phyloP scores from a whole-genome alignment of 306 rosid genomes.

The Lagenaria siceraria region DNA sequence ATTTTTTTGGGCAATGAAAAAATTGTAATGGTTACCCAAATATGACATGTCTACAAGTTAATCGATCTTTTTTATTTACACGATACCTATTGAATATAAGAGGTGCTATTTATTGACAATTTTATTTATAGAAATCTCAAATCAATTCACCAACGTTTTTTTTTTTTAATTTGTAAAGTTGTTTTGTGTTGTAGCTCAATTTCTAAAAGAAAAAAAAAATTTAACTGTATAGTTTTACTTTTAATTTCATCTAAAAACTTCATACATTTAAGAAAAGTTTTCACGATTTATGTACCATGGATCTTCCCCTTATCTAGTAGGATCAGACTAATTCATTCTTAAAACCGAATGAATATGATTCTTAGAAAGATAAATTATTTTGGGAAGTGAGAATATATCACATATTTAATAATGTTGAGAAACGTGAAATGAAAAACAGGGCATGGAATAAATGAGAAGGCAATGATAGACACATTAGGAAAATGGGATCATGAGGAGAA shows the following conservation, averaged over 20 bases:
- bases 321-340: too few relatives aligned
- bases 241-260: too few relatives aligned
- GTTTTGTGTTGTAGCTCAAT: neutral
- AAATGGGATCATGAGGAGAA: conserved; percentile 56
- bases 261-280: too few relatives aligned
- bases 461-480: conserved; percentile 46
- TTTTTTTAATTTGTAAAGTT: too few relatives aligned
- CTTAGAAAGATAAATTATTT: neutral
- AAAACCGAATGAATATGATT: neutral
- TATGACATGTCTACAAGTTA: neutral
- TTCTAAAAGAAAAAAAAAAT: neutral
- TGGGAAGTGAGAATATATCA: too few relatives aligned
- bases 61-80: neutral
- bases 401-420: neutral
- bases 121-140: neutral
- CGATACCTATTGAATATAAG: neutral
- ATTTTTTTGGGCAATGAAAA: neutral
- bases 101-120: neutral
- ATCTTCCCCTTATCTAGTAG: too few relatives aligned
- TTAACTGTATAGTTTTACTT: too few relatives aligned
- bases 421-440: conserved; percentile 26
- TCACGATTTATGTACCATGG: too few relatives aligned
- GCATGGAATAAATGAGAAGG: conserved; percentile 77
- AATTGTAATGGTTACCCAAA: neutral
- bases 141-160: too few relatives aligned